Percentiles rank a stretch among this genome's conserved stretches.
Evolutionary conservation across 345 rosid genomes (phyloP).

Genomic region (Leavenworthia alabamica): DNA sequence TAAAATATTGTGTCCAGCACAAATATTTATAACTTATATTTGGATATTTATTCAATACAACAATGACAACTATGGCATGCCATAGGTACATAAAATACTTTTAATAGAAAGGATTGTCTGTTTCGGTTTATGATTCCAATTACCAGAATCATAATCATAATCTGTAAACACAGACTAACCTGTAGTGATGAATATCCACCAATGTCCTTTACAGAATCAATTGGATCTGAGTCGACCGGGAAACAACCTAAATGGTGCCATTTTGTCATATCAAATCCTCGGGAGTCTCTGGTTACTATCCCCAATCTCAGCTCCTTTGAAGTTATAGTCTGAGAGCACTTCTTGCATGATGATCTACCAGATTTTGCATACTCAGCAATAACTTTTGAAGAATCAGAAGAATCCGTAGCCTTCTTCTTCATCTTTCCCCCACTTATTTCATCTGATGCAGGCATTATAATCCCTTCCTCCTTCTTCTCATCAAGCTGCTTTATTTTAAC

Average conservation of each 20-base stretch:
- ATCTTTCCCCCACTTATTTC: constrained; percentile 2
- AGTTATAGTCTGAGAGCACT: constrained; percentile 51
- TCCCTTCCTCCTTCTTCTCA: constrained; percentile 2
- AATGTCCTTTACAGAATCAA: constrained; percentile 38
- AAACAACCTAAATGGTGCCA: constrained; percentile 80
- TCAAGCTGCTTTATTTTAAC: not conserved
- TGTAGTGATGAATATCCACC: constrained; percentile 56
- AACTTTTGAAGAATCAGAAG: constrained; percentile 25
- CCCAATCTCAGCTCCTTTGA: constrained; percentile 59
- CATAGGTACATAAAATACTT: not conserved
- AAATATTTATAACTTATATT: not conserved
- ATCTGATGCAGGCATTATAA: not conserved
- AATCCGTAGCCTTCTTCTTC: constrained; percentile 3
- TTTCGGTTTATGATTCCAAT: not conserved
- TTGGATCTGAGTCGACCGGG: constrained; percentile 25
- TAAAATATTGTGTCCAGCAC: not conserved
- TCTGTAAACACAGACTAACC: constrained; percentile 33
- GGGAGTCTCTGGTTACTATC: constrained; percentile 45
- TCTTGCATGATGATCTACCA: constrained; percentile 70
- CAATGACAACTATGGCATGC: not conserved
- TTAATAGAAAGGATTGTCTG: not conserved
- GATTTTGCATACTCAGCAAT: constrained; percentile 86
- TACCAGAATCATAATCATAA: not conserved
- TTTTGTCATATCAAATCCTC: constrained; percentile 61
- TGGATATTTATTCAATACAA: not conserved